Conservation (phyloP, 2,329 filamentous ascomycete species). For the Sarocladiaceae sp. region DNA sequence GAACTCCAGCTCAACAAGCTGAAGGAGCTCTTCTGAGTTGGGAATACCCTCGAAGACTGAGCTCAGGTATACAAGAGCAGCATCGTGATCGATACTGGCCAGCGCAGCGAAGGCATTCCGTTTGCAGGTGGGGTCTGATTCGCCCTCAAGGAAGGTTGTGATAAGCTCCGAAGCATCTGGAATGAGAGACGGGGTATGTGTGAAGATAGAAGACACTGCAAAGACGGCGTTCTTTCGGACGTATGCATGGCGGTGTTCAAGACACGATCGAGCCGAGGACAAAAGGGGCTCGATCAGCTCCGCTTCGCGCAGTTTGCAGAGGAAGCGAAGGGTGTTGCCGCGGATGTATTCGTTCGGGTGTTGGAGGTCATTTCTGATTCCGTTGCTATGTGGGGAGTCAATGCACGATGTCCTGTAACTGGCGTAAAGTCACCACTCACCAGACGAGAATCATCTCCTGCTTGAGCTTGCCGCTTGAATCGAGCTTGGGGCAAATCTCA, state of each 20-base stretch:
- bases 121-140: slow-evolving; percentile 94
- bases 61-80: slow-evolving; percentile 81
- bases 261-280: slow-evolving; percentile 82
- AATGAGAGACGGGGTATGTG: slow-evolving; percentile 85
- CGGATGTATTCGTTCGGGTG: slow-evolving; percentile 98
- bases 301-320: slow-evolving; percentile 90
- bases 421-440: slow-evolving; percentile 42
- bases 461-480: slow-evolving; percentile 88
- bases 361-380: slow-evolving; percentile 94
- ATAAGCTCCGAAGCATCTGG: slow-evolving; percentile 93
- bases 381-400: slow-evolving; percentile 59
- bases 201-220: slow-evolving; percentile 85
- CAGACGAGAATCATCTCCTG: slow-evolving; percentile 99
- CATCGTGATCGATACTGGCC: slow-evolving; percentile 85
- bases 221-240: slow-evolving; percentile 98
- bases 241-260: slow-evolving; percentile 95
- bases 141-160: slow-evolving; percentile 78
- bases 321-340: slow-evolving; percentile 95
- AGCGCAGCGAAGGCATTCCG: slow-evolving; percentile 94
- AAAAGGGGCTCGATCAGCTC: slow-evolving; percentile 95
- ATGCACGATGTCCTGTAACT: neutral
- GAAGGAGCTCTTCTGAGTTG: slow-evolving; percentile 88
- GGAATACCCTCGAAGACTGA: slow-evolving; percentile 87
- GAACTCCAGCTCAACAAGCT: slow-evolving; percentile 92
- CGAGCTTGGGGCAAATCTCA: slow-evolving; percentile 95